Conservation (phyloP, 108 stramenopile genomes). For the Aurantiochytrium sp. region DNA sequence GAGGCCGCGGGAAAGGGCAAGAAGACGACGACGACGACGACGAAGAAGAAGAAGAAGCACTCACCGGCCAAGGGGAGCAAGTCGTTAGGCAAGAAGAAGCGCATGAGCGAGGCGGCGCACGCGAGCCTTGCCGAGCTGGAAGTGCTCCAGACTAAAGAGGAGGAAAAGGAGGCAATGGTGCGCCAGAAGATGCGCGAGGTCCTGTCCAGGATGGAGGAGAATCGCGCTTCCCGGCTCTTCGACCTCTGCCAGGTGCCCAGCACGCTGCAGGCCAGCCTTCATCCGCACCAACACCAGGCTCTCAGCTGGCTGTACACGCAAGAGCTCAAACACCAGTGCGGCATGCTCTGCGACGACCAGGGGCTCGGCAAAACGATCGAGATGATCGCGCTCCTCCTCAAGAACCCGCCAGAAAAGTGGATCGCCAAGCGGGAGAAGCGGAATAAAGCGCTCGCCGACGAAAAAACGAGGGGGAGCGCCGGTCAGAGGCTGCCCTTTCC, state of each 20-base stretch:
- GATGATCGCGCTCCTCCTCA: slow-evolving; percentile 48
- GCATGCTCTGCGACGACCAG: slow-evolving; percentile 59
- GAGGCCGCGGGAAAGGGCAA: background rate
- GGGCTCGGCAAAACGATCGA: slow-evolving; percentile 48
- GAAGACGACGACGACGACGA: background rate
- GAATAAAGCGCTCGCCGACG: too few relatives aligned
- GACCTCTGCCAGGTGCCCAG: background rate
- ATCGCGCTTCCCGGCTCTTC: background rate
- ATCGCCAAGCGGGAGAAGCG: slow-evolving; percentile 35
- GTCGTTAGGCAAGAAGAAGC: background rate
- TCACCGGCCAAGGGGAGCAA: background rate
- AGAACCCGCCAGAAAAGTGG: slow-evolving; percentile 41
- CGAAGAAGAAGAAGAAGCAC: too few relatives aligned
- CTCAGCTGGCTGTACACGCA: slow-evolving; percentile 46
- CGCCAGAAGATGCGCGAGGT: background rate
- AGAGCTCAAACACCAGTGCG: slow-evolving; percentile 49
- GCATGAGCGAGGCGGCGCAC: background rate
- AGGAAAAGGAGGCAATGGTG: background rate
- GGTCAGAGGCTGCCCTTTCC: background rate
- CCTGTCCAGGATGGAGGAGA: background rate
- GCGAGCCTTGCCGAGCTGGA: background rate
- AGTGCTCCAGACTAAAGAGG: slow-evolving; percentile 31
- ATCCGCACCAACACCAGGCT: slow-evolving; percentile 25
- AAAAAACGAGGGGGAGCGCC: background rate
- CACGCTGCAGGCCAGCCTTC: background rate